A percentile compares a stretch with the other conserved stretches of the same genome.
Conservation (phyloP, 805 yeast genomes). For the Kuraishia piskuri region DNA sequence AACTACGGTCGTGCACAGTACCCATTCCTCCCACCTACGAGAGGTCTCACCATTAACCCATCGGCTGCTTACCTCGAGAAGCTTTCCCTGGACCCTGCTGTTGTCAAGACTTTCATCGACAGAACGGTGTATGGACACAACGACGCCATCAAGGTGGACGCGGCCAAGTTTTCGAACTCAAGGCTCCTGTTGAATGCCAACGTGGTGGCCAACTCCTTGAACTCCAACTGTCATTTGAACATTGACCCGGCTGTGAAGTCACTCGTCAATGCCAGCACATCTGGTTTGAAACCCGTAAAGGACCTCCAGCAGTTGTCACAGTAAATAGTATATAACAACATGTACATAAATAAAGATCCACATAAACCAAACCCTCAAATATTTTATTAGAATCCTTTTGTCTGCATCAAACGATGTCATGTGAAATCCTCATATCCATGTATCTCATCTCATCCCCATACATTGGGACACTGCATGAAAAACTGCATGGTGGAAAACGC, state of each 20-base stretch:
- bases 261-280: neutral
- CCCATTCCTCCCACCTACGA: neutral
- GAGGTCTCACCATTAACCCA: neutral
- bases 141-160: constrained; percentile 4
- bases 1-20: neutral
- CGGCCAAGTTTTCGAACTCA: constrained; percentile 4
- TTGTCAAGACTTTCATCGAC: constrained; percentile 5
- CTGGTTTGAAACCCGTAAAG: neutral
- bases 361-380: too few species aligned
- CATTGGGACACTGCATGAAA: neutral
- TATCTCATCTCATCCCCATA: neutral
- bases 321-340: neutral
- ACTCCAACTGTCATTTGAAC: constrained; percentile 5
- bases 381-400: too few species aligned
- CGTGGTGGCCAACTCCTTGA: constrained; percentile 8
- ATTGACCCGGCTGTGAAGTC: neutral
- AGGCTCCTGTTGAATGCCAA: constrained; percentile 6
- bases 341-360: neutral
- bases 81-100: constrained; percentile 4
- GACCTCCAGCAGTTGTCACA: neutral
- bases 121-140: constrained; percentile 7
- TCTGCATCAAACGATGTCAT: too few species aligned
- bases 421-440: neutral
- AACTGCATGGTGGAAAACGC: neutral
- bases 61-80: constrained; percentile 4